Conservation (phyloP, 257 asterid species). For the Anisodus acutangulus region DNA sequence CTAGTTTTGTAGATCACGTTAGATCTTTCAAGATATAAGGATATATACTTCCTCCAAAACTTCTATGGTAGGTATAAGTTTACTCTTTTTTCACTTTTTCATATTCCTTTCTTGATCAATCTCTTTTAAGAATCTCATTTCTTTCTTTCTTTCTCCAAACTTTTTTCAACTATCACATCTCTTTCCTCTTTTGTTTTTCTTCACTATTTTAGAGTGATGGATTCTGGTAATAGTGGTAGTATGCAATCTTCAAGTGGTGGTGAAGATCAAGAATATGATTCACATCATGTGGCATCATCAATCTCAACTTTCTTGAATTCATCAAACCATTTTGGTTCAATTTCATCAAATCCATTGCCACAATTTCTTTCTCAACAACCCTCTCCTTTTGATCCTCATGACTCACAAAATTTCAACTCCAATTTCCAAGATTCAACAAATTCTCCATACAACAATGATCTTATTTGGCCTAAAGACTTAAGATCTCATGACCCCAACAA, state of each 20-base stretch:
- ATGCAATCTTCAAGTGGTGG: conserved; percentile 32
- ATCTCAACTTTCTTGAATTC: conserved; percentile 29
- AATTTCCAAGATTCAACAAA: conserved; percentile 15
- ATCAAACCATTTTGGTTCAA: conserved; percentile 17
- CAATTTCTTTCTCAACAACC: conserved; percentile 10
- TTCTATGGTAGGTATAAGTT: not conserved
- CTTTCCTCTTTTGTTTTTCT: not conserved
- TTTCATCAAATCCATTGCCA: conserved; percentile 20
- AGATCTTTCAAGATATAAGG: conserved; percentile 22
- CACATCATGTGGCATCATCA: conserved; percentile 18
- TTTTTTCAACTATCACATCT: conserved; percentile 37
- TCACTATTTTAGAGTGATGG: conserved; percentile 6
- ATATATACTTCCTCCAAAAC: not conserved
- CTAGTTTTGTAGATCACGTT: not conserved
- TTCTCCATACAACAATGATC: conserved; percentile 12
- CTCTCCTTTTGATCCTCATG: conserved; percentile 11
- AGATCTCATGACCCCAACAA: conserved; percentile 5
- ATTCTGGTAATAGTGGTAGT: conserved; percentile 27
- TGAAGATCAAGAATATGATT: conserved; percentile 29
- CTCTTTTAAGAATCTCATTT: conserved; percentile 5
- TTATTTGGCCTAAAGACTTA: not conserved
- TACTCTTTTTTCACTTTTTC: conserved; percentile 29
- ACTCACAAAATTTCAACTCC: conserved; percentile 26
- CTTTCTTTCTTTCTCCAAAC: conserved; percentile 31
- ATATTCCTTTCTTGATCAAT: conserved; percentile 20